Evolutionary conservation across 1,284 basidiomycete species (phyloP).

Genomic region (Apiotrichum porosum): DNA sequence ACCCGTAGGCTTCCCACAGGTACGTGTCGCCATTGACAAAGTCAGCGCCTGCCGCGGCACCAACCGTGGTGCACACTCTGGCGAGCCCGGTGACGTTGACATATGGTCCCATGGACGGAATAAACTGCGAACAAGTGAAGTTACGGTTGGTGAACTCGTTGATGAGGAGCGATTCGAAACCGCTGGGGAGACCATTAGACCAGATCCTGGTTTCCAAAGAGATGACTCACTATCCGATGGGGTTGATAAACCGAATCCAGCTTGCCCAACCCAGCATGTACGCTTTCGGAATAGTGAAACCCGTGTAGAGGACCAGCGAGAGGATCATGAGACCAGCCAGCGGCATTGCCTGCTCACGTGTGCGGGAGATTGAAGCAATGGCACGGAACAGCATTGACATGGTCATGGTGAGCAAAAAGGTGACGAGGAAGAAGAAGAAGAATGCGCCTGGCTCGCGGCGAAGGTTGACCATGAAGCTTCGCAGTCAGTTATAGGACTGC

Average conservation of each 20-base stretch:
- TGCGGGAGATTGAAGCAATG: conserved; percentile 49
- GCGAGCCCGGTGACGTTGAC: conserved; percentile 27
- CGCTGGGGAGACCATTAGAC: conserved; percentile 22
- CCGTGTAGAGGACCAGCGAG: conserved; percentile 52
- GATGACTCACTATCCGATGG: conserved; percentile 36
- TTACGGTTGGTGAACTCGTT: conserved; percentile 51
- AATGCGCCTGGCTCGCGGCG: conserved; percentile 43
- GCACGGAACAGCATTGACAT: conserved; percentile 54
- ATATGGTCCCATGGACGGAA: conserved; percentile 48
- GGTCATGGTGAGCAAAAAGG: conserved; percentile 46
- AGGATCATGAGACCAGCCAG: conserved; percentile 51
- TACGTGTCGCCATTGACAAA: conserved; percentile 54
- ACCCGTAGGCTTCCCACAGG: conserved; percentile 59
- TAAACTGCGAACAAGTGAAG: conserved; percentile 41
- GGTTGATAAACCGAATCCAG: conserved; percentile 54
- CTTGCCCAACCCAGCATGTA: conserved; percentile 50
- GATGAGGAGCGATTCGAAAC: conserved; percentile 50
- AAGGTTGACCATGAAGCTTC: conserved; percentile 49
- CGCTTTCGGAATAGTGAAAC: conserved; percentile 47
- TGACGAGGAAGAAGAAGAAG: conserved; percentile 47
- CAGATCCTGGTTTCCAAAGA: too few relatives aligned
- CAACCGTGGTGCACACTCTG: conserved; percentile 49
- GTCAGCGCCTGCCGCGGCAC: conserved; percentile 43
- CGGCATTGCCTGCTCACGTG: conserved; percentile 46
- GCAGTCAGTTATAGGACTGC: too few relatives aligned